These are phyloP conservation scores for Fulvia fulva DNA, from an alignment of 2,329 filamentous ascomycete genomes.

Conservation along the genomic window DNA sequence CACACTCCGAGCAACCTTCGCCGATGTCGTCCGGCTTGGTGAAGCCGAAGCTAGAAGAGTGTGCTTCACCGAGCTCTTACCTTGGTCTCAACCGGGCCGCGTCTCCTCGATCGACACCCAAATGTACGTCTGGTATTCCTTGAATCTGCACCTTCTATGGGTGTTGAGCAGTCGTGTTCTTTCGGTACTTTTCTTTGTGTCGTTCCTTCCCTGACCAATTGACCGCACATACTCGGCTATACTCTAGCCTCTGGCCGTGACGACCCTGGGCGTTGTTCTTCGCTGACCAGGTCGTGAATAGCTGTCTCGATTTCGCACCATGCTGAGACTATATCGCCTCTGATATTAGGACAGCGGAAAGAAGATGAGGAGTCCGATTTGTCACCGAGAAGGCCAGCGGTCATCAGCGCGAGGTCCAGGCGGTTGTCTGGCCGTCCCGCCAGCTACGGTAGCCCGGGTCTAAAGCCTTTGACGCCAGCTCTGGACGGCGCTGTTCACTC, in stretches of 20 bases:
- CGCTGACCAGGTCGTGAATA: slow-evolving; percentile 26
- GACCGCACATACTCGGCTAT: neutral
- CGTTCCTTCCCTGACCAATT: slow-evolving; percentile 3
- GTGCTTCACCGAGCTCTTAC: slow-evolving; percentile 29
- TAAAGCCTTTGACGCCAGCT: slow-evolving; percentile 18
- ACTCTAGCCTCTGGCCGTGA: neutral
- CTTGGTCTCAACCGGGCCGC: slow-evolving; percentile 21
- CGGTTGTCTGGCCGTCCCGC: slow-evolving; percentile 43
- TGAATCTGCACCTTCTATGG: neutral
- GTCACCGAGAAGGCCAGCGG: slow-evolving; percentile 31
- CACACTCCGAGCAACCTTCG: slow-evolving; percentile 15
- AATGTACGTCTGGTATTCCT: slow-evolving; percentile 24
- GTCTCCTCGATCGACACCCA: slow-evolving; percentile 25
- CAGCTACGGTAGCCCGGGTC: slow-evolving; percentile 17
- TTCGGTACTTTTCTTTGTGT: neutral
- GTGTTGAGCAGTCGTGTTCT: neutral
- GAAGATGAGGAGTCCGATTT: slow-evolving; percentile 40
- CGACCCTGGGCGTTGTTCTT: neutral
- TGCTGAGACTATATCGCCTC: slow-evolving; percentile 45
- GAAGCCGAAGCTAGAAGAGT: slow-evolving; percentile 22
- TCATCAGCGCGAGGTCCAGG: slow-evolving; percentile 37
- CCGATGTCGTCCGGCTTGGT: slow-evolving; percentile 12
- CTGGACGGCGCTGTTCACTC: slow-evolving; percentile 6
- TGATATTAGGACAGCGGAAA: slow-evolving; percentile 45
- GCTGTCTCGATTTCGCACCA: slow-evolving; percentile 45